Base-by-base conservation (phyloP, 768 basidiomycete genomes). In the Termitomyces sp. region DNA sequence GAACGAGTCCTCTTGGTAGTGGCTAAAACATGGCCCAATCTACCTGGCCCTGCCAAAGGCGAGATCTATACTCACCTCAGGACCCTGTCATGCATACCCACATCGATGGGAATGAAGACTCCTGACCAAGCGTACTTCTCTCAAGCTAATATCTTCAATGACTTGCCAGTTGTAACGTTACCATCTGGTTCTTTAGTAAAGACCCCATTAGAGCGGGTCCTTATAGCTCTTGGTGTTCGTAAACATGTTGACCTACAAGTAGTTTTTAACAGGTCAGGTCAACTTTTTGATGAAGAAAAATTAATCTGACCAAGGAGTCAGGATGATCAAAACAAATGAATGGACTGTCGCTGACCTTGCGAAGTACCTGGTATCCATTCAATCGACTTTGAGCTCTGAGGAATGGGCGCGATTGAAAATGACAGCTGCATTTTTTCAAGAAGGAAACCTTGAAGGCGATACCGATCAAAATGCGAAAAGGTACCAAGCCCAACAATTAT, bases 191-290 rank as follows among this genome's bases (percentile, higher is more conserved):
- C 73, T 2, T 54, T 68, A 0, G 75, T 94, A 62, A 93, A 90
- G 67, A 87, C 86, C 0, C 70, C 76, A 5, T 67, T 92, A 62
- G 93, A 95, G 67, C 87, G 82, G 61, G 69, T 92, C 3, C 71
- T 94, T 6, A 75, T 82, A 29, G 81, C 79, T 2, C 73, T 98
- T 0, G 96, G 94, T 12, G 92, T 98, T 12, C 82, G 93, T 18
- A 92, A 86, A 67, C 94, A 95, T 61, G 93, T 98, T 7, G 91
- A 98, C 59, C 77, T 98, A 2, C 94, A 98, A 69, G 76, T 97
- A 3, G 81, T 99, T n/a, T 99, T 99, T 67, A 83, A 88, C 54
- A 80, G 94, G 87, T 90, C 54, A 50, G 76, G 62, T 28, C 10
- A 46, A 36, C 28, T 20, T 46, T 18, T 37, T 60, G 1, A 49